These are phyloP conservation scores for Rosellinia necatrix DNA, from an alignment of 2,329 filamentous ascomycete genomes.

Conservation along the genomic window DNA sequence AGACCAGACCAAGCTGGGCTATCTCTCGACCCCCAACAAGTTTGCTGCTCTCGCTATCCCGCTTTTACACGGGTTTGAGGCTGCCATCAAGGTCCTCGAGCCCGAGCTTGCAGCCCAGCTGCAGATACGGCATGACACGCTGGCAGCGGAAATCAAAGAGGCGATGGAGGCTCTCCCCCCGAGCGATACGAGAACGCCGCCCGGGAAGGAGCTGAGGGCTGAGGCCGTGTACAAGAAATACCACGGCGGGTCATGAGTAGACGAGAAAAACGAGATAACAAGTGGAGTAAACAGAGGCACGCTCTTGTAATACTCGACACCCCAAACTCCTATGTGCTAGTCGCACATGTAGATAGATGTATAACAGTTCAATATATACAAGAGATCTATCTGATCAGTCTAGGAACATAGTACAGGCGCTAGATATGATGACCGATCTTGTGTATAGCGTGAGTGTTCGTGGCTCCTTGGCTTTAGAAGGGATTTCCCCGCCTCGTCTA, in stretches of 20 bases:
- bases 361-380: slow-evolving; percentile 30
- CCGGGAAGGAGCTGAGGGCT: slow-evolving; percentile 26
- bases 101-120: slow-evolving; percentile 46
- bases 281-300: not conserved
- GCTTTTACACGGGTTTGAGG: slow-evolving; percentile 50
- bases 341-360: slow-evolving; percentile 19
- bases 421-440: not conserved
- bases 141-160: slow-evolving; percentile 46
- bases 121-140: slow-evolving; percentile 44
- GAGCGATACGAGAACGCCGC: slow-evolving; percentile 31
- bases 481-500: not conserved
- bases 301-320: slow-evolving; percentile 26
- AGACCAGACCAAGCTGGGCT: slow-evolving; percentile 35
- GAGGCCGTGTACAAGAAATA: slow-evolving; percentile 40
- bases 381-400: slow-evolving; percentile 18
- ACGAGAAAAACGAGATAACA: not conserved
- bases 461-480: not conserved
- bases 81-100: slow-evolving; percentile 48
- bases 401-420: not conserved
- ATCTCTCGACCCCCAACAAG: slow-evolving; percentile 43
- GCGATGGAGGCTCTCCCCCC: slow-evolving; percentile 32
- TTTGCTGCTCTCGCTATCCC: slow-evolving; percentile 45
- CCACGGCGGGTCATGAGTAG: slow-evolving; percentile 32
- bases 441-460: not conserved
- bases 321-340: not conserved